These are phyloP conservation scores for Buddleja alternifolia DNA, from an alignment of 257 asterid species.

Conservation along the genomic window DNA sequence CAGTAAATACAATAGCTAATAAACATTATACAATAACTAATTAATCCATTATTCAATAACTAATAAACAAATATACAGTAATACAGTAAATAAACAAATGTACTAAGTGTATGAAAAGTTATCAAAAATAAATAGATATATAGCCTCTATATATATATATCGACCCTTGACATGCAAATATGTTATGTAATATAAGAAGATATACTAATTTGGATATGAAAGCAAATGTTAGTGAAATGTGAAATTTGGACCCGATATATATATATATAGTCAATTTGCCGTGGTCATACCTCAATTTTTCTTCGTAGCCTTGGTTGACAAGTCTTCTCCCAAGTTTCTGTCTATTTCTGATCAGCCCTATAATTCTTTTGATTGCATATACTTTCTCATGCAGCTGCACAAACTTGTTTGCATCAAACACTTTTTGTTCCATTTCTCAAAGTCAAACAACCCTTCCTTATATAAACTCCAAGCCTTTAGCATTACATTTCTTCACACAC, in stretches of 20 bases:
- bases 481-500: conserved; percentile 15
- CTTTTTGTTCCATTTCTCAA: conserved; percentile 11
- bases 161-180: no score
- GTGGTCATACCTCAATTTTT: not conserved
- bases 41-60: no score
- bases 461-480: conserved; percentile 24
- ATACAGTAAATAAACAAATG: no score
- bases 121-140: no score
- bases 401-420: conserved; percentile 32
- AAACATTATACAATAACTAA: no score
- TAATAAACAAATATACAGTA: no score
- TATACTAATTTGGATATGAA: no score
- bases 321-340: not conserved
- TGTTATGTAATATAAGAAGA: no score
- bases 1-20: no score
- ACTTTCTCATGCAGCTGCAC: conserved; percentile 1
- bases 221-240: not conserved
- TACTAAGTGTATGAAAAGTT: no score
- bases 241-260: not conserved
- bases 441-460: conserved; percentile 25
- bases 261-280: not conserved
- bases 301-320: not conserved
- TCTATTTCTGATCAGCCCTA: not conserved
- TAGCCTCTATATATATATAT: no score
- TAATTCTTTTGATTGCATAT: conserved; percentile 8